These are phyloP conservation scores for Saitozyma podzolica DNA, from an alignment of 768 basidiomycete genomes.

Conservation along the genomic window DNA sequence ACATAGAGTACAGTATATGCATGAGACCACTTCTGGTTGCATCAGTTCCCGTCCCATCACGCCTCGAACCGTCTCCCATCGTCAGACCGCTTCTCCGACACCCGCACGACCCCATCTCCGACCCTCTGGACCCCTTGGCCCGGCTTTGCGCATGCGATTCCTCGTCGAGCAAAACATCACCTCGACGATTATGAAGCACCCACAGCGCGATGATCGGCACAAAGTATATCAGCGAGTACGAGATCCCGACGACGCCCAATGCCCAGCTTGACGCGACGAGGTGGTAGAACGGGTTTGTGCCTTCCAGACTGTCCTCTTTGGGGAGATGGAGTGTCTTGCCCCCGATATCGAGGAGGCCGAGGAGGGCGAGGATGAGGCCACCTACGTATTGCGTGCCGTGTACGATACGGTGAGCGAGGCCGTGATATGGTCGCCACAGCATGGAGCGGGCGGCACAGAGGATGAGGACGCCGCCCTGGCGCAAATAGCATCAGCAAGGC, in stretches of 20 bases:
- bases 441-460: conserved; percentile 23
- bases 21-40: no score
- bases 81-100: no score
- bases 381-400: conserved; percentile 16
- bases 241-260: conserved; percentile 7
- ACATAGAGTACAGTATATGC: no score
- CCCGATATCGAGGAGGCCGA: conserved; percentile 38
- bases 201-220: background rate
- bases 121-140: no score
- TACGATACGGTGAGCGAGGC: conserved; percentile 20
- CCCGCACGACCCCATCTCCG: no score
- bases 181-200: background rate
- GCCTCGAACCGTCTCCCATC: no score
- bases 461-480: conserved; percentile 23
- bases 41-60: no score
- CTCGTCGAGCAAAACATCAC: background rate
- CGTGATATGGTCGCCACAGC: conserved; percentile 26
- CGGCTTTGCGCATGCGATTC: no score
- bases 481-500: no score
- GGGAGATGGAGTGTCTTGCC: conserved; percentile 6
- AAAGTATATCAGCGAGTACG: conserved; percentile 5
- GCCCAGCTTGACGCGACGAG: conserved; percentile 2
- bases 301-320: background rate
- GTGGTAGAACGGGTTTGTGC: conserved; percentile 23
- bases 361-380: conserved; percentile 20